Evolutionary conservation across 2,329 filamentous ascomycete genomes (phyloP), one percentile per base, ranked within the genome.

Genomic region (Beauveria scarabaeidicola): DNA sequence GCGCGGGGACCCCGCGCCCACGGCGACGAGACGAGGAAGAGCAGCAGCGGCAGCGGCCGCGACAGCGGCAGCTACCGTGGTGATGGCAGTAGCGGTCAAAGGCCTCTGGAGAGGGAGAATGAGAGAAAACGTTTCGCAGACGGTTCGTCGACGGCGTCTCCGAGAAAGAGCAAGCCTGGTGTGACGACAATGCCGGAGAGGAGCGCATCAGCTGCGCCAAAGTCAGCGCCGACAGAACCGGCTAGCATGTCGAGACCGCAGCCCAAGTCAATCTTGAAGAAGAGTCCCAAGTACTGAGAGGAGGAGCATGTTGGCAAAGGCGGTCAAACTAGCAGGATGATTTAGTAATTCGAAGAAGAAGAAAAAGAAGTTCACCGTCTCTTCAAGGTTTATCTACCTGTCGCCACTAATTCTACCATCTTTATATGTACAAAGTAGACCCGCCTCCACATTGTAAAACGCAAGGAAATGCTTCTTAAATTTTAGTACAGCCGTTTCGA

Each of bases 401-500:
- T 48, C 53, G 44, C 47, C 53, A 52, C 27, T 48, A 47, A 60
- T 40, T 50, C 59, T 61, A 61, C 47, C 41, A 21, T 50, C 29
- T 47, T 59, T 59, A 59, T 61, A 62, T 54, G 56, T 58, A 58
- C 51, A 53, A 47, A 61, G 60, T 54, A 62, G 63, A 53, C 41
- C 60, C 60, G 53, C 61, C 61, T 66, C 65, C 67, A 66, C 63
- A 67, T 66, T 66, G 61, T 64, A 69, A 67, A 67, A 56, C 59
- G 38, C 52, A 69, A 70, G 68, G 64, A 64, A 67, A 70, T 65
- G 66, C 63, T 69, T 65, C 63, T 69, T 72, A 66, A 70, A 69
- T 73, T 71, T 70, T 69, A 67, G 68, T 74, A 69, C 69, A 71
- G 61, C 65, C 63, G 51, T 61, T 46, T 62, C 59, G 10, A 43